These are phyloP conservation scores for Acanthamoeba polyphaga DNA, from an alignment of 208 protist species.

Conservation along the genomic window DNA sequence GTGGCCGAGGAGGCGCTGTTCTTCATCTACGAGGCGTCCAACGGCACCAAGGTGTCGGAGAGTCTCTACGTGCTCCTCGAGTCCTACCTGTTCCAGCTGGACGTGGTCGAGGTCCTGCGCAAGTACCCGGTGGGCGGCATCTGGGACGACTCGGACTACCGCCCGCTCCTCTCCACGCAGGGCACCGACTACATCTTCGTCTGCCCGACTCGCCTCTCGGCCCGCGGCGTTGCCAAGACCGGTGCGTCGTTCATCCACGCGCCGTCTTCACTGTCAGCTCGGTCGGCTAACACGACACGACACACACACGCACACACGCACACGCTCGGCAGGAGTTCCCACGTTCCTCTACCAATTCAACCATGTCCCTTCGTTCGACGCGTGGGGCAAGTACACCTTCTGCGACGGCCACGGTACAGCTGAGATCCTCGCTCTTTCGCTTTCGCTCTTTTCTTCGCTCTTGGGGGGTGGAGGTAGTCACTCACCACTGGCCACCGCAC, in stretches of 20 bases:
- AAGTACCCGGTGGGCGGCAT: conserved; percentile 21
- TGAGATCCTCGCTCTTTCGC: not conserved
- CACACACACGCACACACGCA: too few relatives aligned
- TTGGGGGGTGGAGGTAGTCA: not conserved
- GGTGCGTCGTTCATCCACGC: not conserved
- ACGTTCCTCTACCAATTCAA: conserved; percentile 73
- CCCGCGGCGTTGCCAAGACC: not conserved
- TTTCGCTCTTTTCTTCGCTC: too few relatives aligned
- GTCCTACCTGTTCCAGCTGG: conserved; percentile 13
- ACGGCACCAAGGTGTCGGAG: conserved; percentile 31
- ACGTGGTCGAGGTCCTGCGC: conserved; percentile 24
- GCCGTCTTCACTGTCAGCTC: too few relatives aligned
- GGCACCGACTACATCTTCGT: conserved; percentile 80
- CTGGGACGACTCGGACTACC: conserved; percentile 51
- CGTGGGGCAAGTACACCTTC: conserved; percentile 72
- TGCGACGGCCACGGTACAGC: conserved; percentile 16
- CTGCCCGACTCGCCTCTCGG: conserved; percentile 65
- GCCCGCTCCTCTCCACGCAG: conserved; percentile 66
- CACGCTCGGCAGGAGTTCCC: not conserved
- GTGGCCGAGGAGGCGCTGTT: conserved; percentile 45
- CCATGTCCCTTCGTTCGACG: conserved; percentile 67
- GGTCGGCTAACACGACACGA: not conserved
- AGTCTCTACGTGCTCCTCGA: conserved; percentile 31
- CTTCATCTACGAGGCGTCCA: conserved; percentile 36
- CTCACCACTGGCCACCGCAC: conserved; percentile 5